A percentile compares a stretch with the other conserved stretches of the same genome.
These are phyloP conservation scores for Fraxinus velutina DNA, from an alignment of 305 asterid genomes.

Conservation along the genomic window DNA sequence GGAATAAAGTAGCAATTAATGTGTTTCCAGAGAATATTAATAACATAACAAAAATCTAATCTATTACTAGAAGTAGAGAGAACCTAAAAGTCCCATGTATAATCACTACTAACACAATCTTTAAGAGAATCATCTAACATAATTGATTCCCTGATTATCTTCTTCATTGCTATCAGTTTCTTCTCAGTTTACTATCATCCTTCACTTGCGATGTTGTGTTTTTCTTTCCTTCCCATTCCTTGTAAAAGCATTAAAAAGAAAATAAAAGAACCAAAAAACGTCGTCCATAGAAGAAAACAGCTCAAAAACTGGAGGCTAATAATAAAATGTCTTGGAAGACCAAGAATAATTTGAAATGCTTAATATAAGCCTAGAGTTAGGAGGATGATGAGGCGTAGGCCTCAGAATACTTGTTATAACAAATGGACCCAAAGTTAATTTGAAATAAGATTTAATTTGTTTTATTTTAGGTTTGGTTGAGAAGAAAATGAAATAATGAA, in stretches of 20 bases:
- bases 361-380: neutral
- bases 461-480: neutral
- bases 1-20: neutral
- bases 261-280: neutral
- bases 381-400: neutral
- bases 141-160: neutral
- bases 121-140: neutral
- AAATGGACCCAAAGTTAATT: neutral
- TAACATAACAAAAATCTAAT: neutral
- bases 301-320: neutral
- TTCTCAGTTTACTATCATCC: neutral
- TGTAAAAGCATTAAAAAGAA: neutral
- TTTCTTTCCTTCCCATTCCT: neutral
- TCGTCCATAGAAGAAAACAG: neutral
- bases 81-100: neutral
- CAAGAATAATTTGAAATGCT: neutral
- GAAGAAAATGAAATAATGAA: neutral
- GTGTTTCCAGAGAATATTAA: neutral
- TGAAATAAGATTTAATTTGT: neutral
- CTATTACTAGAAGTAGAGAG: neutral
- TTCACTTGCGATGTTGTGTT: neutral
- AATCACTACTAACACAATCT: neutral
- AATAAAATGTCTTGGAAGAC: neutral
- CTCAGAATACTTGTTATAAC: neutral
- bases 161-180: neutral